A percentile compares a stretch with the other conserved stretches of the same genome.
phyloP scores from a whole-genome alignment of 495 filamentous ascomycete species.

The Staphylotrichum tortipilum region DNA sequence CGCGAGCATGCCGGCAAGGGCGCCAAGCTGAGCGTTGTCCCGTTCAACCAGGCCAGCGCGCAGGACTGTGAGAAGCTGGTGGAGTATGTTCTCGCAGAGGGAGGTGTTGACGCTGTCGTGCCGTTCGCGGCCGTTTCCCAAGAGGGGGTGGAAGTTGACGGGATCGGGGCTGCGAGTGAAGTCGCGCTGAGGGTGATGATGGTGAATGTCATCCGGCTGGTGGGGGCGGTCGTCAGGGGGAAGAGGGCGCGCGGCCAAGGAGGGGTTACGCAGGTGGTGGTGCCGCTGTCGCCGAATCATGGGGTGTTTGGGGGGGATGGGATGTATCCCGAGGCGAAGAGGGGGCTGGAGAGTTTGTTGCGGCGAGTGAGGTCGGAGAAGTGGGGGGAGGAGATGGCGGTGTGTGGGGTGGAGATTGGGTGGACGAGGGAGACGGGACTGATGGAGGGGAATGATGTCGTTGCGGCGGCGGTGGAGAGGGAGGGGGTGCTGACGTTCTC shows the following conservation, averaged over 20 bases:
- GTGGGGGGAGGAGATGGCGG: constrained; percentile 87
- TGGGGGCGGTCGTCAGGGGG: constrained; percentile 74
- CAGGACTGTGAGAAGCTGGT: constrained; percentile 84
- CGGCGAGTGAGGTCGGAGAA: constrained; percentile 89
- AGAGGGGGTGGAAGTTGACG: constrained; percentile 86
- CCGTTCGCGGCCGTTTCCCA: constrained; percentile 90
- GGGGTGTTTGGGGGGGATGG: constrained; percentile 93
- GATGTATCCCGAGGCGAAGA: constrained; percentile 88
- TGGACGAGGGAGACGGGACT: constrained; percentile 94
- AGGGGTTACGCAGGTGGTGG: constrained; percentile 82
- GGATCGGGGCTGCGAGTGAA: constrained; percentile 86
- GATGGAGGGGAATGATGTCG: constrained; percentile 89
- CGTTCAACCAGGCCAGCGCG: constrained; percentile 92
- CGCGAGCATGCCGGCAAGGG: constrained; percentile 75
- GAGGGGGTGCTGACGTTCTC: constrained; percentile 91
- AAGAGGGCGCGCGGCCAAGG: constrained; percentile 71
- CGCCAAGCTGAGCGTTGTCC: constrained; percentile 83
- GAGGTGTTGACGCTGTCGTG: constrained; percentile 86
- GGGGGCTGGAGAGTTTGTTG: constrained; percentile 85
- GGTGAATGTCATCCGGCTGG: constrained; percentile 78
- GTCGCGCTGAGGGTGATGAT: constrained; percentile 95
- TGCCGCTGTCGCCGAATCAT: constrained; percentile 89
- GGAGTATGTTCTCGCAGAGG: constrained; percentile 85
- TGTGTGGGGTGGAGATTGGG: constrained; percentile 89
- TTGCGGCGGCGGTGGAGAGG: constrained; percentile 84